Base-by-base conservation (phyloP, 495 filamentous ascomycete species). In the Cercophora samala region DNA sequence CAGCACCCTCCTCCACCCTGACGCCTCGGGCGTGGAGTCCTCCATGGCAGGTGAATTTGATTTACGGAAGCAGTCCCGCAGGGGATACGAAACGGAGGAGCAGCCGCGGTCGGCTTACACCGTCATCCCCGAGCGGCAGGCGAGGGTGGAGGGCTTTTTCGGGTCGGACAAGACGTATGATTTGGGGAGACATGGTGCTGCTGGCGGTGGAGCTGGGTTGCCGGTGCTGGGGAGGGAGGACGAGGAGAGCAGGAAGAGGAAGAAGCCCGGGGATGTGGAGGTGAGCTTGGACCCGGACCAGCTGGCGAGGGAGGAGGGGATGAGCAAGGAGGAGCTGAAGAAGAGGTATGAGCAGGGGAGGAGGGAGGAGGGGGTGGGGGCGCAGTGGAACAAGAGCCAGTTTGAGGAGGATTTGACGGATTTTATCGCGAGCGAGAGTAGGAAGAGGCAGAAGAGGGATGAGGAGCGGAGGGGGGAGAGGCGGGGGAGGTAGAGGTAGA, bases 201-300 rank as follows among this genome's bases (percentile, higher is more conserved):
- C n/a, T n/a, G n/a, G n/a, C n/a, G n/a, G n/a, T n/a, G n/a, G 9
- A 2, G 76, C 81, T 60, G 79, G 77, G 68, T 69, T 75, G 25
- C 68, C 70, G 19, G 85, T 95, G 11, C 85, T 98, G 2, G 95
- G 93, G 13, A 87, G 87, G 66, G 91, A 94, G 8, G 92, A 96
- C 64, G 87, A 91, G 53, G 87, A 91, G 53, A 78, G 66, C 55
- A 84, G 89, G 64, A 93, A 98, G 84, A 84, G 96, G 64, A 97
- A 95, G 83, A 93, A 97, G 85, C 93, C 90, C 0, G 95, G 93
- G 18, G 95, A 99, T 78, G 86, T 99, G 25, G 95, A 99, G 66
- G 89, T 98, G 23, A 90, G 92, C 23, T 86, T 99, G 60, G 92
- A 99, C 74, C 86, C 91, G 21, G 92, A 96, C 70, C 82, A 87